phyloP scores from a whole-genome alignment of 2,329 filamentous ascomycete species.

The Trichophyton simii region DNA sequence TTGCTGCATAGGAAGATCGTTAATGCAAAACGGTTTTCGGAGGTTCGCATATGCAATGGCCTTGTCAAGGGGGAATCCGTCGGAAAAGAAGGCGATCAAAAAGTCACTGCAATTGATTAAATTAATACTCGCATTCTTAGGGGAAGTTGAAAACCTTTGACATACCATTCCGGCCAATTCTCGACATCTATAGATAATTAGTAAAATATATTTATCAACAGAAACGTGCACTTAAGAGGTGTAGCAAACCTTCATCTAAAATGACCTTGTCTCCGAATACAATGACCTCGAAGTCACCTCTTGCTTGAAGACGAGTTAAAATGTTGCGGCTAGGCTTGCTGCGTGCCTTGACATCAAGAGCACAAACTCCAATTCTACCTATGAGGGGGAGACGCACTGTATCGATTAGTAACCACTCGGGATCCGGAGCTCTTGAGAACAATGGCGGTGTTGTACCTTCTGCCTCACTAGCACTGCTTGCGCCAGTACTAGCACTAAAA shows the following conservation, averaged over 20 bases:
- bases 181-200: constrained; percentile 51
- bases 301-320: constrained; percentile 76
- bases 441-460: constrained; percentile 36
- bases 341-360: constrained; percentile 85
- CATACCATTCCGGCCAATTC: constrained; percentile 82
- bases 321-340: constrained; percentile 97
- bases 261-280: constrained; percentile 99
- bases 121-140: not conserved
- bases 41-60: constrained; percentile 90
- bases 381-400: constrained; percentile 28
- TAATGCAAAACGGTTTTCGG: constrained; percentile 92
- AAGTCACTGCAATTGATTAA: constrained; percentile 52
- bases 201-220: not conserved
- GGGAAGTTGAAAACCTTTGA: not conserved
- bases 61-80: constrained; percentile 92
- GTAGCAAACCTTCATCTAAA: constrained; percentile 61
- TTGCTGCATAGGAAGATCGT: constrained; percentile 94
- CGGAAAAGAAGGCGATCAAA: constrained; percentile 94
- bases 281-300: constrained; percentile 87
- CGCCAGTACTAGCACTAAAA: constrained; percentile 69
- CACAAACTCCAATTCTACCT: constrained; percentile 79
- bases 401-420: not conserved
- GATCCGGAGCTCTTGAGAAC: not conserved
- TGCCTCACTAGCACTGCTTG: constrained; percentile 58
- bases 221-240: not conserved